A percentile compares a stretch with the other conserved stretches of the same genome.
phyloP scores from a whole-genome alignment of 2,329 filamentous ascomycete genomes.

The Graphilbum fragrans region DNA sequence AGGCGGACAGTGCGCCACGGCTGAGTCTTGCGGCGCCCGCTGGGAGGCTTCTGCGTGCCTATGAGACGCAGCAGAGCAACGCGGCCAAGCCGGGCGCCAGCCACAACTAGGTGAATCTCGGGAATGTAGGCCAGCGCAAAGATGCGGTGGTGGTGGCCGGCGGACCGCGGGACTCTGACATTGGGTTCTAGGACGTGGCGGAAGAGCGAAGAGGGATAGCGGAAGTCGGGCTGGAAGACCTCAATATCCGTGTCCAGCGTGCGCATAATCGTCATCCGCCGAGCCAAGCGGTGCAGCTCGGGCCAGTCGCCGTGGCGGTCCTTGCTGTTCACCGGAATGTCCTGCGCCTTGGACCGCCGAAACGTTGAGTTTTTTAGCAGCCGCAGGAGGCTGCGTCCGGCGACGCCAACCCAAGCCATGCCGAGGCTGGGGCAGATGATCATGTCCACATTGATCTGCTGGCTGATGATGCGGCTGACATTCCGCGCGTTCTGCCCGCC shows the following conservation, averaged over 20 bases:
- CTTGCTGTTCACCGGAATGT: neutral
- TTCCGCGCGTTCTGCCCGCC: no score
- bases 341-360: neutral
- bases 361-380: slow-evolving; percentile 1
- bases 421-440: slow-evolving; percentile 8
- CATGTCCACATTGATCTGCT: neutral
- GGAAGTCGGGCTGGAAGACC: slow-evolving; percentile 23
- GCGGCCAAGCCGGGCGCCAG: slow-evolving; percentile 54
- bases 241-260: slow-evolving; percentile 36
- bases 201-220: slow-evolving; percentile 12
- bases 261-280: slow-evolving; percentile 26
- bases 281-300: slow-evolving; percentile 7
- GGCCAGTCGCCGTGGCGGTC: neutral
- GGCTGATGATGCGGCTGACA: neutral
- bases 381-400: neutral
- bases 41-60: slow-evolving; percentile 17
- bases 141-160: slow-evolving; percentile 29
- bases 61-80: slow-evolving; percentile 53
- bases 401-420: neutral
- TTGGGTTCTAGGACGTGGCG: slow-evolving; percentile 17
- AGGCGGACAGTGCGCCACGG: slow-evolving; percentile 31
- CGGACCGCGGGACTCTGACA: slow-evolving; percentile 18
- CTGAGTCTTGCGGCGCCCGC: neutral
- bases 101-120: slow-evolving; percentile 56
- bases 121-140: slow-evolving; percentile 54